phyloP scores from a whole-genome alignment of 2,329 filamentous ascomycete genomes.

The Coniella lustricola region DNA sequence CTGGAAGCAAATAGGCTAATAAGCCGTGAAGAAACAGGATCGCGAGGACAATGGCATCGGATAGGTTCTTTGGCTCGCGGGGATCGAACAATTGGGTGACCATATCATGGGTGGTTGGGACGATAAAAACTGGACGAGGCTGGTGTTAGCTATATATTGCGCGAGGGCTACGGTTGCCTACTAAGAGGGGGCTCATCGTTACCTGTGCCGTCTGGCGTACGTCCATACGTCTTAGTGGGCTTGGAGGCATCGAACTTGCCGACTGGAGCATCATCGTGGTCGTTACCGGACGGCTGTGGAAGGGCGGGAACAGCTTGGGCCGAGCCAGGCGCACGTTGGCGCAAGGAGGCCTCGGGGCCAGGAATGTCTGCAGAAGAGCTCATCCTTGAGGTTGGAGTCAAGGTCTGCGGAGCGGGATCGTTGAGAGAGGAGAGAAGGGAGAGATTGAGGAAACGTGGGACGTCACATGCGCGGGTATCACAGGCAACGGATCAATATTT shows the following conservation, averaged over 20 bases:
- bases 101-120: slow-evolving; percentile 97
- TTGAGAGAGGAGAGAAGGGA: slow-evolving; percentile 7
- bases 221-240: slow-evolving; percentile 74
- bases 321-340: slow-evolving; percentile 7
- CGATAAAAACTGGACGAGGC: slow-evolving; percentile 71
- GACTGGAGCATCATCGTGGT: slow-evolving; percentile 1
- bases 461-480: neutral
- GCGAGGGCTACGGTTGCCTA: neutral
- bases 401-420: slow-evolving; percentile 3
- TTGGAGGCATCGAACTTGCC: slow-evolving; percentile 19
- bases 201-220: slow-evolving; percentile 88
- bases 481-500: no score
- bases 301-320: neutral
- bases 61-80: slow-evolving; percentile 89
- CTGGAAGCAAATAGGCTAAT: slow-evolving; percentile 66
- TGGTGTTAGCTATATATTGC: neutral
- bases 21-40: slow-evolving; percentile 72
- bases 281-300: neutral
- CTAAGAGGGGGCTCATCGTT: slow-evolving; percentile 19
- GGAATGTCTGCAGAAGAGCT: slow-evolving; percentile 17
- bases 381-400: slow-evolving; percentile 19
- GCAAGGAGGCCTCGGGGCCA: slow-evolving; percentile 25
- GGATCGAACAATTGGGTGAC: slow-evolving; percentile 94
- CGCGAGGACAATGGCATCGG: slow-evolving; percentile 71
- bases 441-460: neutral